A percentile compares a stretch with the other conserved stretches of the same genome.
Evolutionary conservation across 2,329 filamentous ascomycete species (phyloP).

Genomic region (Cryphonectria nitschkei): DNA sequence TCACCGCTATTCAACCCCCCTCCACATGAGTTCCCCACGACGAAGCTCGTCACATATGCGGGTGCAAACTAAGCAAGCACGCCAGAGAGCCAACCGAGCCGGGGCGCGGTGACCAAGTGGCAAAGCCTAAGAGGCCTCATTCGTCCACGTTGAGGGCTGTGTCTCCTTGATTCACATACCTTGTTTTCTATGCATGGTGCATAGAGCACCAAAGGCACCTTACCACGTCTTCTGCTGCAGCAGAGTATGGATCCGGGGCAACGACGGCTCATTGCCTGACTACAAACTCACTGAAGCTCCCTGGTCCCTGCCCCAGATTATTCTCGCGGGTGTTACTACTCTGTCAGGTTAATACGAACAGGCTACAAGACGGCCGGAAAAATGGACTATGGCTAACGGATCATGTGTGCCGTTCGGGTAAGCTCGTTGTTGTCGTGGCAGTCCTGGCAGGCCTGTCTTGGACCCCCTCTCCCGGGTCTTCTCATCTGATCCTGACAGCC

Average conservation of each 20-base stretch:
- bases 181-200: constrained; percentile 1
- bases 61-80: constrained; percentile 5
- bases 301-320: background rate
- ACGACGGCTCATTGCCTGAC: background rate
- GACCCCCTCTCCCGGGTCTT: background rate
- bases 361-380: background rate
- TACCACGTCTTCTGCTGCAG: background rate
- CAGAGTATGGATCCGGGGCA: background rate
- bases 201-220: background rate
- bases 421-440: background rate
- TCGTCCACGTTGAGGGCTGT: constrained; percentile 25
- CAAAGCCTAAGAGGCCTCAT: constrained; percentile 11
- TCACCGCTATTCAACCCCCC: constrained; percentile 18
- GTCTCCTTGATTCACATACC: constrained; percentile 23
- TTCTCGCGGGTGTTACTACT: background rate
- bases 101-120: constrained; percentile 6
- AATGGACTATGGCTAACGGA: background rate
- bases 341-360: background rate
- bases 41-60: constrained; percentile 20
- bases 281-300: background rate
- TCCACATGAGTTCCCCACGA: constrained; percentile 14
- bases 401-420: background rate
- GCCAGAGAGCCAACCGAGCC: constrained; percentile 10
- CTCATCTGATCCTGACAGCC: constrained; percentile 5
- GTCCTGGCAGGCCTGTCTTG: background rate